phyloP scores from a whole-genome alignment of 1,284 basidiomycete genomes.

The Microbotryomycetes sp. region DNA sequence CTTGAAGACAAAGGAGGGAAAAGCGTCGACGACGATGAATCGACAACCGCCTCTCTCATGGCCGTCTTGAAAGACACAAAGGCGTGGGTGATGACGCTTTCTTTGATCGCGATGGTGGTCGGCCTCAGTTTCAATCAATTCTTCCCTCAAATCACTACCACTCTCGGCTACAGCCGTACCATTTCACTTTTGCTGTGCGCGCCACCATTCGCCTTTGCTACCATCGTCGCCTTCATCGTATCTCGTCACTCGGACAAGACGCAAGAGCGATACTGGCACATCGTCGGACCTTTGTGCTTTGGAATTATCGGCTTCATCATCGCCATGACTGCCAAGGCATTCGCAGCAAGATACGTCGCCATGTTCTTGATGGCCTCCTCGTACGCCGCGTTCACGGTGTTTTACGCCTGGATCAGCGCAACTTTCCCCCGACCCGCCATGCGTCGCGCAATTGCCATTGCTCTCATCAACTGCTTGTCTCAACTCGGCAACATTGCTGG shows the following conservation, averaged over 20 bases:
- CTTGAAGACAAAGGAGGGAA: constrained; percentile 69
- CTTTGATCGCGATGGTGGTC: constrained; percentile 42
- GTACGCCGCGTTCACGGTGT: constrained; percentile 43
- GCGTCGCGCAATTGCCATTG: constrained; percentile 44
- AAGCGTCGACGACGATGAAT: constrained; percentile 51
- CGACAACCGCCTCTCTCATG: constrained; percentile 53
- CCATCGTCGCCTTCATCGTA: constrained; percentile 49
- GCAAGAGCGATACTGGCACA: constrained; percentile 48
- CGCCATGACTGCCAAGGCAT: constrained; percentile 42
- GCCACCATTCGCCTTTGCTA: constrained; percentile 40
- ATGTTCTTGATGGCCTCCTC: constrained; percentile 62
- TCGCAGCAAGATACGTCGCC: constrained; percentile 42
- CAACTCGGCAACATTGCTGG: constrained; percentile 59
- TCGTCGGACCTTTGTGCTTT: constrained; percentile 38
- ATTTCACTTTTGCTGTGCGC: constrained; percentile 43
- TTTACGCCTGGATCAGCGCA: constrained; percentile 40
- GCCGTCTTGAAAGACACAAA: constrained; percentile 49
- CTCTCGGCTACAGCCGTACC: constrained; percentile 44
- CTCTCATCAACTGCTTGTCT: constrained; percentile 50
- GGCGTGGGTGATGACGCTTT: constrained; percentile 44
- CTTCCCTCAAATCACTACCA: constrained; percentile 51
- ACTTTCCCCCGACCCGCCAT: constrained; percentile 43
- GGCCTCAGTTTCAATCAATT: constrained; percentile 54
- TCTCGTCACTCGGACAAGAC: constrained; percentile 59
- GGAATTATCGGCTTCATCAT: constrained; percentile 52